Conservation (phyloP, 148 eudicot species). For the Heliosperma pusillum region DNA sequence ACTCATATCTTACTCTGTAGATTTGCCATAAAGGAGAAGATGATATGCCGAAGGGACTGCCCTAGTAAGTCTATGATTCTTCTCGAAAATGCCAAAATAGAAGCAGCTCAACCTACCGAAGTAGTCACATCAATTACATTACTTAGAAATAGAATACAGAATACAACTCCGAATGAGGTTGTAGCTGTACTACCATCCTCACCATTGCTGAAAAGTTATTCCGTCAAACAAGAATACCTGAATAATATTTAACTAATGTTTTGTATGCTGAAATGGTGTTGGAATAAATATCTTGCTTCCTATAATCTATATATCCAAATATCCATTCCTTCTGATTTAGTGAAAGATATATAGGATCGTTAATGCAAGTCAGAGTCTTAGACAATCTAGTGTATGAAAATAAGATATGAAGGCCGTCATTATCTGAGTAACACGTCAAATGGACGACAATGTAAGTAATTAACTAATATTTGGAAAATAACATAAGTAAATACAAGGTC, state of each 20-base stretch:
- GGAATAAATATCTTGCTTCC: background rate
- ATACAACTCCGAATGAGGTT: background rate
- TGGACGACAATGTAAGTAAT: too few relatives aligned
- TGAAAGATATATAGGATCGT: background rate
- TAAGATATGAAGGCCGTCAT: too few relatives aligned
- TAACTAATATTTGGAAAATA: too few relatives aligned
- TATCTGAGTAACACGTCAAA: too few relatives aligned
- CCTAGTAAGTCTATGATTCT: background rate
- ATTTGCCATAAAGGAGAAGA: background rate
- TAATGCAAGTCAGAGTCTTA: too few relatives aligned
- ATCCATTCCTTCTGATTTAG: background rate
- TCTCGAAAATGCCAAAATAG: background rate
- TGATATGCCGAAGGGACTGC: background rate
- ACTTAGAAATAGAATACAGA: background rate
- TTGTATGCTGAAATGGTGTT: background rate
- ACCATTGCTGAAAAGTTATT: background rate
- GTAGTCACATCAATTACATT: background rate
- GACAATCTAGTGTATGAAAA: too few relatives aligned
- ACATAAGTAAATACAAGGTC: background rate
- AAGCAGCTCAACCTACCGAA: background rate
- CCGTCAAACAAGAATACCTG: background rate
- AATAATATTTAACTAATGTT: background rate
- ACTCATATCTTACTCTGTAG: background rate
- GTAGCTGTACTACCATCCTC: background rate
- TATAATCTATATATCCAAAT: background rate